Conservation (phyloP, 2,329 filamentous ascomycete species). For the Paecilomyces formosus region DNA sequence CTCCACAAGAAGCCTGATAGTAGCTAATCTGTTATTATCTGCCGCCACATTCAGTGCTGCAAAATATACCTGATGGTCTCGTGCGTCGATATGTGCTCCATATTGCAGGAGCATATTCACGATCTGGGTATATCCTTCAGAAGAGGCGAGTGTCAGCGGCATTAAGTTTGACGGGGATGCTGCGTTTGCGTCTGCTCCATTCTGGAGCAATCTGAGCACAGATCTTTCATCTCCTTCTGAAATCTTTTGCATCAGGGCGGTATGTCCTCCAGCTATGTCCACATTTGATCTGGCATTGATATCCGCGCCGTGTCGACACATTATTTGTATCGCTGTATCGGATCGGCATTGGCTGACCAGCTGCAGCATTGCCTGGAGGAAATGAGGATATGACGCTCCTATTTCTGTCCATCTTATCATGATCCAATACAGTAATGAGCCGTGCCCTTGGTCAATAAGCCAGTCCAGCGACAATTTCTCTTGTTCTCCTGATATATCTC, state of each 20-base stretch:
- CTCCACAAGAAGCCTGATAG: slow-evolving; percentile 1
- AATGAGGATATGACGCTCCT: neutral
- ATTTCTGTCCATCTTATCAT: slow-evolving; percentile 11
- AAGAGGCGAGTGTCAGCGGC: slow-evolving; percentile 9
- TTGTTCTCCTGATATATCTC: neutral
- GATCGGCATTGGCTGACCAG: slow-evolving; percentile 9
- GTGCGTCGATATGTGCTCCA: slow-evolving; percentile 3
- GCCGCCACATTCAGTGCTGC: slow-evolving; percentile 7
- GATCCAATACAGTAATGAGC: slow-evolving; percentile 12
- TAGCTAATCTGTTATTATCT: neutral
- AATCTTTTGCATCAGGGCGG: slow-evolving; percentile 9
- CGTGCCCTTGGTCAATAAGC: slow-evolving; percentile 4
- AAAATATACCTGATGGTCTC: neutral
- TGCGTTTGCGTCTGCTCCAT: slow-evolving; percentile 13
- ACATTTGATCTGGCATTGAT: slow-evolving; percentile 7
- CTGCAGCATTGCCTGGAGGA: slow-evolving; percentile 6
- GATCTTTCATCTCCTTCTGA: slow-evolving; percentile 3
- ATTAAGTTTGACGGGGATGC: neutral
- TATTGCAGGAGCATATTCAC: slow-evolving; percentile 3
- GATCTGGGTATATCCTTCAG: slow-evolving; percentile 5
- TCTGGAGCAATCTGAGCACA: slow-evolving; percentile 6
- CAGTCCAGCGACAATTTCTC: slow-evolving; percentile 8
- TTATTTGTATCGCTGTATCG: slow-evolving; percentile 7
- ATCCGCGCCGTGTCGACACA: slow-evolving; percentile 9
- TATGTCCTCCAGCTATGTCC: neutral